Evolutionary conservation across 345 rosid species (phyloP).

Genomic region (Gossypium australe): DNA sequence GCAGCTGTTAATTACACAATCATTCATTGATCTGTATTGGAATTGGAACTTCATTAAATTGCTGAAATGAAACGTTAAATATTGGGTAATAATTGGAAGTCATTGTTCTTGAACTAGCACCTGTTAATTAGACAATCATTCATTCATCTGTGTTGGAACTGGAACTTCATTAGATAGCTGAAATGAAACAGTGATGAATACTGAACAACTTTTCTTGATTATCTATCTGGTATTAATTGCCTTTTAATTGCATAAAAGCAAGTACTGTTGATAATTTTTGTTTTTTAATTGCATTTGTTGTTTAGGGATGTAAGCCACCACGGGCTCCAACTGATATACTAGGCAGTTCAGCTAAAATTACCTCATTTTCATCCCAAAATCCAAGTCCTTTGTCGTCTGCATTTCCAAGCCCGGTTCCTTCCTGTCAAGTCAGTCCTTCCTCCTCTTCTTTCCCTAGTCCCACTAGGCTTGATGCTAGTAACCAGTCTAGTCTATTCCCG

Average conservation of each 20-base stretch:
- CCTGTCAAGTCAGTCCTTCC: slow-evolving; percentile 82
- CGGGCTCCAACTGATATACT: slow-evolving; percentile 38
- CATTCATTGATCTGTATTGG: slow-evolving; percentile 1
- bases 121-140: neutral
- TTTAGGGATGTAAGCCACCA: slow-evolving; percentile 72
- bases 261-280: neutral
- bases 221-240: neutral
- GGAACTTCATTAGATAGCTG: neutral
- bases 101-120: neutral
- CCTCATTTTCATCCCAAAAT: slow-evolving; percentile 71
- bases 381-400: slow-evolving; percentile 85
- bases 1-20: neutral
- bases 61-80: neutral
- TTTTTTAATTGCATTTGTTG: slow-evolving; percentile 6
- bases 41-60: slow-evolving; percentile 1
- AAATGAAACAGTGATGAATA: neutral
- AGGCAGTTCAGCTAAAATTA: slow-evolving; percentile 52
- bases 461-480: slow-evolving; percentile 38
- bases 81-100: neutral
- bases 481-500: slow-evolving; percentile 50
- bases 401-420: slow-evolving; percentile 88
- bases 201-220: neutral
- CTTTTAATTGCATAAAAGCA: neutral
- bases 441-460: slow-evolving; percentile 94
- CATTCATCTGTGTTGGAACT: slow-evolving; percentile 7